Conservation (phyloP, 108 stramenopile genomes). For the Parietichytrium sp. region DNA sequence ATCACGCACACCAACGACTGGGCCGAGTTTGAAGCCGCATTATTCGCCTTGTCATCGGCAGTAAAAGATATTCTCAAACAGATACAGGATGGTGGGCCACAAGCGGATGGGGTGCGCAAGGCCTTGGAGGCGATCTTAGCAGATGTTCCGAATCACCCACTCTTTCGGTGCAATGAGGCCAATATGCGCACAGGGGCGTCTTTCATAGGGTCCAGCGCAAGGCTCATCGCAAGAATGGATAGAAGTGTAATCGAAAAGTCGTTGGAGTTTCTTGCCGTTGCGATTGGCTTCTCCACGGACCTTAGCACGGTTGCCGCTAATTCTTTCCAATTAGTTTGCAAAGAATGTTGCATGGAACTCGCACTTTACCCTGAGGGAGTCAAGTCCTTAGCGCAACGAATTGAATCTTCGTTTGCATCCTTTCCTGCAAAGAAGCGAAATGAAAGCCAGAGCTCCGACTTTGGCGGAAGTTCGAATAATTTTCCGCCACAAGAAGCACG, state of each 20-base stretch:
- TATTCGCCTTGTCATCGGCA: not conserved
- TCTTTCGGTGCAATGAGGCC: constrained; percentile 1
- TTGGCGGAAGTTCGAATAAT: not conserved
- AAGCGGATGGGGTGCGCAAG: not conserved
- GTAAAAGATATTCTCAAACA: not conserved
- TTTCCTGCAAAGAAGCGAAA: not conserved
- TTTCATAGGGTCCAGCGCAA: not conserved
- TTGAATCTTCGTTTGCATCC: not conserved
- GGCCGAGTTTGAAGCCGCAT: not conserved
- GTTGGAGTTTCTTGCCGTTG: not conserved
- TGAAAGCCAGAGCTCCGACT: not conserved
- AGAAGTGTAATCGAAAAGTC: not conserved
- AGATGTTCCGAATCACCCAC: not conserved
- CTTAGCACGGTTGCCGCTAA: not conserved
- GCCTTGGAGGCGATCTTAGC: not conserved
- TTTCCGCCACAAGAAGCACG: not conserved
- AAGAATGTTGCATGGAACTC: not conserved
- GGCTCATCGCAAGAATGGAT: not conserved
- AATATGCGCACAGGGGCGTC: not conserved
- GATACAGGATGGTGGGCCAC: not conserved
- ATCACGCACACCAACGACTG: not conserved
- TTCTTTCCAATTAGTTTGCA: not conserved
- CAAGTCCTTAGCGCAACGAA: not conserved
- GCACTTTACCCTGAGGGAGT: constrained; percentile 16
- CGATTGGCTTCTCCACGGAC: not conserved